Evolutionary conservation across 495 filamentous ascomycete species (phyloP).

Genomic region (Penicillium coprophilum): DNA sequence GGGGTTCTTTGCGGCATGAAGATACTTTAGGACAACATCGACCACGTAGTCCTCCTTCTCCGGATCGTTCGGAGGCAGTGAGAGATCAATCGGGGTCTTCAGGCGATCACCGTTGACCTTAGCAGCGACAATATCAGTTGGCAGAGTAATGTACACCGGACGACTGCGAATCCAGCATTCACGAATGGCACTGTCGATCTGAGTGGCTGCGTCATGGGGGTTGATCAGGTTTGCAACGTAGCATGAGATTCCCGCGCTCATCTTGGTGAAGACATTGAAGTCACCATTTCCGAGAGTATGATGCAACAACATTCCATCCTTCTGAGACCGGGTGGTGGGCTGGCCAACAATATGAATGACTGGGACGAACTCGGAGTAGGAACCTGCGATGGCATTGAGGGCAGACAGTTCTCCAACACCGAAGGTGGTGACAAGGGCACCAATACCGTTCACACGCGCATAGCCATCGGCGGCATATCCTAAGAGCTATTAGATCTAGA

Average conservation of each 20-base stretch:
- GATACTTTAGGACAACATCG: constrained; percentile 71
- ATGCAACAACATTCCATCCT: constrained; percentile 69
- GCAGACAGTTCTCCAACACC: constrained; percentile 70
- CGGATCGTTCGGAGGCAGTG: constrained; percentile 59
- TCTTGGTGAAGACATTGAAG: constrained; percentile 80
- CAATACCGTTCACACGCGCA: constrained; percentile 66
- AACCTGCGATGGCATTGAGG: constrained; percentile 66
- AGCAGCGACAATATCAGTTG: constrained; percentile 79
- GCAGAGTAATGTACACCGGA: constrained; percentile 83
- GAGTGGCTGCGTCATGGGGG: constrained; percentile 62
- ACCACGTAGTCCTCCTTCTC: constrained; percentile 84
- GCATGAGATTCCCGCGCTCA: constrained; percentile 71
- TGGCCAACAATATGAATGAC: constrained; percentile 67
- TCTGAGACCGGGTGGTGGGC: constrained; percentile 50
- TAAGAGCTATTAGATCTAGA: constrained; percentile 21
- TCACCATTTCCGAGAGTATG: constrained; percentile 93
- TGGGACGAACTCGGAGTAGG: constrained; percentile 61
- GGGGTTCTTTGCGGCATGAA: constrained; percentile 73
- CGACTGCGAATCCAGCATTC: constrained; percentile 74
- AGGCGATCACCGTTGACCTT: constrained; percentile 74
- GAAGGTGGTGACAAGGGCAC: constrained; percentile 65
- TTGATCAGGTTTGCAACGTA: constrained; percentile 67
- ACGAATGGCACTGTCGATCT: constrained; percentile 78
- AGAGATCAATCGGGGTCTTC: constrained; percentile 66
- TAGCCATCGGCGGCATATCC: constrained; percentile 74